Base-by-base conservation (phyloP, 2,329 filamentous ascomycete genomes). In the Ciborinia camelliae region DNA sequence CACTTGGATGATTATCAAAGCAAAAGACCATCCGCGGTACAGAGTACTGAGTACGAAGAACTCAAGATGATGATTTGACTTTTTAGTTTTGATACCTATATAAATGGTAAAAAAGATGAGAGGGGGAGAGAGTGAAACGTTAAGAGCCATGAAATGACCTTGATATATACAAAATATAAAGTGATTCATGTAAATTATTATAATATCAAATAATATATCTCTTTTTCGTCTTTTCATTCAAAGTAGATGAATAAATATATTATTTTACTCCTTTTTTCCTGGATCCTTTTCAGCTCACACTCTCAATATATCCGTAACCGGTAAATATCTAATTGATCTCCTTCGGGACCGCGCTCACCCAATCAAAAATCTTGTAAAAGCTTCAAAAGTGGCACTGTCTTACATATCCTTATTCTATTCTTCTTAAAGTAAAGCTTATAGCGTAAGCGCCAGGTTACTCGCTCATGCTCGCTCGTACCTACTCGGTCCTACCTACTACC, bases 321-420 rank as follows among this genome's bases (percentile, higher is more conserved):
- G n/a, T n/a, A n/a, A n/a, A n/a, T n/a, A n/a, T n/a, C n/a, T n/a
- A n/a, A n/a, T n/a, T n/a, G 23, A 35, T 53, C 50, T 32, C 32
- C 41, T 45, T 15, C 3, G 12, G 20, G 41, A 35, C 41, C 28
- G 30, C 3, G 7, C 8, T 9, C 18, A n/a, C 0, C 41, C 54
- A 58, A 58, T 58, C 20, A 47, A 18, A 35, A 18, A 35, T 18
- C 12, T 2, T 7, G 14, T 10, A 3, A 12, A 26, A 32, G 28
- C 14, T 23, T 47, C 28, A 7, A 58, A 47, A 47, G 41, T 58
- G 54, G 54, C 20, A 26, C 28, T 26, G 20, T 47, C 28, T 9
- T 35, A 58, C n/a, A 35, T 8, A 23, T 47, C n/a, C n/a, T n/a
- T n/a, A n/a, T n/a, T n/a, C 54, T 47, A 58, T 15, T 45, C 54